A percentile compares a stretch with the other conserved stretches of the same genome.
Conservation (phyloP, 345 rosid genomes). For the Pelargonium nanum region DNA sequence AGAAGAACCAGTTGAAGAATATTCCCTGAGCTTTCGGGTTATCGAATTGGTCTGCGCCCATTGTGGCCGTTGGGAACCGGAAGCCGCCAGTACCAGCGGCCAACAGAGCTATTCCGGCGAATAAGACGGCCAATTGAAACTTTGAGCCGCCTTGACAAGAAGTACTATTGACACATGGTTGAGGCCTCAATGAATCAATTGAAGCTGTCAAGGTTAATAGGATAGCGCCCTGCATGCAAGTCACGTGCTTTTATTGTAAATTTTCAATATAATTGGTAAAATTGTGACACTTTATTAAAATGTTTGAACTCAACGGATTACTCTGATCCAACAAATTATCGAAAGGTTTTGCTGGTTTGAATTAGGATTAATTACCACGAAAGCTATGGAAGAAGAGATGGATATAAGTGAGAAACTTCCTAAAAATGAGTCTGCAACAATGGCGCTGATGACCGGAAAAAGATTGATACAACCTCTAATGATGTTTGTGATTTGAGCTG, state of each 20-base stretch:
- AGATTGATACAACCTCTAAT: conserved; percentile 17
- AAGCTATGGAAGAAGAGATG: conserved; percentile 24
- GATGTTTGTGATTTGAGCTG: conserved; percentile 20
- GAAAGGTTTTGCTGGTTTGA: too few species aligned
- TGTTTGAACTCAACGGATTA: too few species aligned
- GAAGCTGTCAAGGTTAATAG: conserved; percentile 27
- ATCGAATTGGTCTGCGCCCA: conserved; percentile 41
- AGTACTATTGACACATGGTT: conserved; percentile 22
- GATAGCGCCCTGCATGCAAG: conserved; percentile 32
- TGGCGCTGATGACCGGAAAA: conserved; percentile 30
- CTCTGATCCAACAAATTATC: too few species aligned
- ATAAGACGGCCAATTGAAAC: conserved; percentile 29
- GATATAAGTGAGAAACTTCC: conserved; percentile 25
- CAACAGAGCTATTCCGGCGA: conserved; percentile 24
- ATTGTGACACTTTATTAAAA: too few species aligned
- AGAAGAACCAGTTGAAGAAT: conserved; percentile 48
- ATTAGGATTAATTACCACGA: conserved; percentile 21
- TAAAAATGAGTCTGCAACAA: conserved; percentile 33
- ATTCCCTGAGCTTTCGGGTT: conserved; percentile 21
- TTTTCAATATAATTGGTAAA: too few species aligned
- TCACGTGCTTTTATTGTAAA: too few species aligned
- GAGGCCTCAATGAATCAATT: conserved; percentile 26
- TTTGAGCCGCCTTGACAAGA: conserved; percentile 25
- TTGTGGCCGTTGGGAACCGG: conserved; percentile 22
- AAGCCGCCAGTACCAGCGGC: conserved; percentile 25